phyloP scores from a whole-genome alignment of 768 basidiomycete genomes.

The Russula abietina region DNA sequence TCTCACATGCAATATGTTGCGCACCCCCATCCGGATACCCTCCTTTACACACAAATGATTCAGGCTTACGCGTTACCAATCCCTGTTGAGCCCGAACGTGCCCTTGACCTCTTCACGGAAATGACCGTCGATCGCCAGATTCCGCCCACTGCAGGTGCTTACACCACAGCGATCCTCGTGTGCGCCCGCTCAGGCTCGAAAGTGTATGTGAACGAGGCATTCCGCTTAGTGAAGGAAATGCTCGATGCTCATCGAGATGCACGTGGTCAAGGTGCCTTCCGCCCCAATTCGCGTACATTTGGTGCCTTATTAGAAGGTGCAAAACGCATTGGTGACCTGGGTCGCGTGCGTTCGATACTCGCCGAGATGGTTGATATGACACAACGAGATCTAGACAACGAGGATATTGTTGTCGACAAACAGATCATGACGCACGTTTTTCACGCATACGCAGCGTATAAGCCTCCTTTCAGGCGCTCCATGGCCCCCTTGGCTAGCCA shows the following conservation, averaged over 20 bases:
- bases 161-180: slow-evolving; percentile 76
- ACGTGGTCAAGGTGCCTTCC: slow-evolving; percentile 45
- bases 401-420: slow-evolving; percentile 45
- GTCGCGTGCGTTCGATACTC: slow-evolving; percentile 81
- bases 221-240: slow-evolving; percentile 84
- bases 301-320: slow-evolving; percentile 84
- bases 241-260: slow-evolving; percentile 69
- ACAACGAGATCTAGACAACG: slow-evolving; percentile 26
- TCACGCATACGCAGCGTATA: slow-evolving; percentile 80
- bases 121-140: slow-evolving; percentile 73
- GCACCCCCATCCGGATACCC: slow-evolving; percentile 68
- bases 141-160: slow-evolving; percentile 60
- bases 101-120: slow-evolving; percentile 88
- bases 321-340: slow-evolving; percentile 79
- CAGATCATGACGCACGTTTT: slow-evolving; percentile 79
- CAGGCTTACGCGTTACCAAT: slow-evolving; percentile 64
- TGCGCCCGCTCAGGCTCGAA: slow-evolving; percentile 62
- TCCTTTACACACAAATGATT: slow-evolving; percentile 83
- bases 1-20: slow-evolving; percentile 95
- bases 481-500: slow-evolving; percentile 38
- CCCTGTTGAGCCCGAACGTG: slow-evolving; percentile 81
- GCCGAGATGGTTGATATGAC: slow-evolving; percentile 62
- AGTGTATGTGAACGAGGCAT: slow-evolving; percentile 70
- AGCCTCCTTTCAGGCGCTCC: slow-evolving; percentile 56
- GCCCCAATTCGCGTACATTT: slow-evolving; percentile 66